These are phyloP conservation scores for Terana coerulea DNA, from an alignment of 768 basidiomycete species.

Conservation along the genomic window DNA sequence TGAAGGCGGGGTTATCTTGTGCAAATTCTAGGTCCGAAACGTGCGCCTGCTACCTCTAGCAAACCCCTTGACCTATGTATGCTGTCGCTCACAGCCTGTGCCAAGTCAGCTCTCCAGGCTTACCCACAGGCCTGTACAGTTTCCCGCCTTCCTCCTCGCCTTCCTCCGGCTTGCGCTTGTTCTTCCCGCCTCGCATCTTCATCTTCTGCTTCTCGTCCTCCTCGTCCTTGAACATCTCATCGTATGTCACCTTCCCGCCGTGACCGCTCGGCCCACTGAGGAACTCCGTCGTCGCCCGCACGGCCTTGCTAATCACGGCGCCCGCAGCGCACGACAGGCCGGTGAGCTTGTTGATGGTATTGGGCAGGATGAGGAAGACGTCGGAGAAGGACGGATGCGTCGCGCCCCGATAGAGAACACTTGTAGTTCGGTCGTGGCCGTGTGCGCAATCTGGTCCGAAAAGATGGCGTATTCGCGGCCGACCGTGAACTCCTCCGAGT, in stretches of 20 bases:
- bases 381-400: slow-evolving; percentile 34
- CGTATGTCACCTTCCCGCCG: slow-evolving; percentile 11
- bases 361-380: slow-evolving; percentile 31
- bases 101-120: slow-evolving; percentile 16
- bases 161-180: slow-evolving; percentile 1
- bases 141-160: slow-evolving; percentile 11
- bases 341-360: slow-evolving; percentile 24
- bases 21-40: no score
- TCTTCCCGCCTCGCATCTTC: slow-evolving; percentile 1
- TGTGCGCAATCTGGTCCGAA: slow-evolving; percentile 25
- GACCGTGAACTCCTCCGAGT: slow-evolving; percentile 37
- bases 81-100: slow-evolving; percentile 13
- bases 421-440: slow-evolving; percentile 8
- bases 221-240: slow-evolving; percentile 10
- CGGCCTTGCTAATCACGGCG: slow-evolving; percentile 17
- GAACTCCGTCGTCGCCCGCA: slow-evolving; percentile 21
- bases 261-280: slow-evolving; percentile 13
- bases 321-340: slow-evolving; percentile 22
- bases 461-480: slow-evolving; percentile 34
- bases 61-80: no score
- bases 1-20: no score
- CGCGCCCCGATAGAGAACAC: slow-evolving; percentile 21
- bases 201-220: slow-evolving; percentile 8
- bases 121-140: slow-evolving; percentile 12
- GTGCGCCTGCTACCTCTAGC: no score